Percentiles rank a stretch among this genome's conserved stretches.
phyloP scores from a whole-genome alignment of 176 grass and related monocot species.

The Carex scoparia region DNA sequence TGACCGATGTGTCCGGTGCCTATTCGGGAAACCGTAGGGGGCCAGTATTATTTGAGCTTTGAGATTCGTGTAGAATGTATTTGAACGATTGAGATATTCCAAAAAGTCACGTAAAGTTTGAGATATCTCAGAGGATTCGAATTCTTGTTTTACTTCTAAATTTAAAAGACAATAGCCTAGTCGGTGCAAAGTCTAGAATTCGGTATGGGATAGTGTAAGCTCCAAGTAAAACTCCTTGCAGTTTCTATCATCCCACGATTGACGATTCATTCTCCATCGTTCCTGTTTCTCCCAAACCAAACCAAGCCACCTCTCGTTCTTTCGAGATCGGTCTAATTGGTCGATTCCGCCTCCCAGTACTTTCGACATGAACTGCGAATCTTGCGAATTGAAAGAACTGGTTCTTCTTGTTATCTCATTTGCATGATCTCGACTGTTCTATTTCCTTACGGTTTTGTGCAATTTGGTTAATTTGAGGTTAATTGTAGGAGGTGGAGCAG shows the following conservation, averaged over 20 bases:
- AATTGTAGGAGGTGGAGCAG: conserved; percentile 33
- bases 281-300: not conserved
- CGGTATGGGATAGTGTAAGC: conserved; percentile 8
- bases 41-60: too few relatives aligned
- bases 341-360: not conserved
- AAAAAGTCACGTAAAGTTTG: too few relatives aligned
- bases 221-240: conserved; percentile 4
- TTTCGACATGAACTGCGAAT: conserved; percentile 38
- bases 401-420: conserved; percentile 12
- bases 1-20: too few relatives aligned
- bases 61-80: too few relatives aligned
- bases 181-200: not conserved
- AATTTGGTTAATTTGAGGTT: conserved; percentile 8
- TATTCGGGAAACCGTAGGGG: too few relatives aligned
- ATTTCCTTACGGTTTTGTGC: not conserved
- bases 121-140: too few relatives aligned
- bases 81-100: too few relatives aligned
- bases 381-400: conserved; percentile 42
- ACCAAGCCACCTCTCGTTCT: not conserved
- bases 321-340: not conserved
- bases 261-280: not conserved
- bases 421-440: not conserved
- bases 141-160: too few relatives aligned
- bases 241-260: not conserved
- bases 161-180: too few relatives aligned